phyloP scores from a whole-genome alignment of 169 alveolate species.

The Plasmodium cynomolgi region DNA sequence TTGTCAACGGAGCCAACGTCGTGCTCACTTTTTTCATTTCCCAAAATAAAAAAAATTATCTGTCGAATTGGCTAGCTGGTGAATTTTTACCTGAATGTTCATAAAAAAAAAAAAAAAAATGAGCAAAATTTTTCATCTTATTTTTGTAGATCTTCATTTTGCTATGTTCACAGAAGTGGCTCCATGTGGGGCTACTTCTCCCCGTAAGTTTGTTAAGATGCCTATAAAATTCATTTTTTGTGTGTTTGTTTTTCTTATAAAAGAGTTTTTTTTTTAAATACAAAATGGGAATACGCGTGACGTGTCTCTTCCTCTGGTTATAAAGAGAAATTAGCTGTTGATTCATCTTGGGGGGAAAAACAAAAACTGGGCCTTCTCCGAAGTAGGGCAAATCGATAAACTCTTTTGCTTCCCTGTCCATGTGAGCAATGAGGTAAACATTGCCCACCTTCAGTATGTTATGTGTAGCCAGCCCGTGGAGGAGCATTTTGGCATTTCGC shows the following conservation, averaged over 20 bases:
- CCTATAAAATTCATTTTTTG: constrained; percentile 20
- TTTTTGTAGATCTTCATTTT: constrained; percentile 50
- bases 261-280: constrained; percentile 19
- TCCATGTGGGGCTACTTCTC: background rate
- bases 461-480: background rate
- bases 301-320: background rate
- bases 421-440: constrained; percentile 13
- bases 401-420: background rate
- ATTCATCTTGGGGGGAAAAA: background rate
- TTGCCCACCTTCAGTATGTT: constrained; percentile 15
- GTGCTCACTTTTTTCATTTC: constrained; percentile 2
- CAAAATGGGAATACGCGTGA: constrained; percentile 1
- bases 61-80: constrained; percentile 7
- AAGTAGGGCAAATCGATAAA: background rate
- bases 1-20: background rate
- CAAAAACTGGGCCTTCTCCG: background rate
- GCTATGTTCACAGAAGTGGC: constrained; percentile 11
- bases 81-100: constrained; percentile 21
- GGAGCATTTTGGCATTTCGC: constrained; percentile 5
- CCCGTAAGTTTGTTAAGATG: background rate
- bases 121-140: constrained; percentile 7
- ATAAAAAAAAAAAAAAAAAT: constrained; percentile 42
- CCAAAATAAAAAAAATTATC: constrained; percentile 22
- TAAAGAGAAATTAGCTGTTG: background rate
- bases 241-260: constrained; percentile 35